Conservation (phyloP, 164 flowering plant genomes). For the Aristolochia californica region DNA sequence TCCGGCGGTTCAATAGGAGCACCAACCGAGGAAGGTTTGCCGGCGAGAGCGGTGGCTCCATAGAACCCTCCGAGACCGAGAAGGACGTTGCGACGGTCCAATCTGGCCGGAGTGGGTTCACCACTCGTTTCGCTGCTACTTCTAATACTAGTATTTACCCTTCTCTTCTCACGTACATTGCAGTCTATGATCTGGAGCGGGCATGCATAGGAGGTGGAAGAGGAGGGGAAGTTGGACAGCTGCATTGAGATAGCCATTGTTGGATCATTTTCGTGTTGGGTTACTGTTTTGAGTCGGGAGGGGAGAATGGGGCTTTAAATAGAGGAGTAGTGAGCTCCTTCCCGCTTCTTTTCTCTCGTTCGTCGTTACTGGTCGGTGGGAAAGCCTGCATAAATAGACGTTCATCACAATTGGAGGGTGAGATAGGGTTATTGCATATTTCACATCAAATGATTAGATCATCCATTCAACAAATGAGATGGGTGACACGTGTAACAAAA, state of each 20-base stretch:
- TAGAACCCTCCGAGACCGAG: slow-evolving; percentile 5
- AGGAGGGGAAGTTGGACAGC: not conserved
- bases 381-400: no score
- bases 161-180: not conserved
- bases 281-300: no score
- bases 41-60: slow-evolving; percentile 3
- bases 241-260: not conserved
- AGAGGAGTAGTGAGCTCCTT: no score
- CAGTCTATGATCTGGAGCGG: not conserved
- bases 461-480: no score
- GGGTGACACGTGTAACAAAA: no score
- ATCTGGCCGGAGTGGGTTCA: not conserved
- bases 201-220: not conserved
- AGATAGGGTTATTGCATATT: no score
- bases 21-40: not conserved
- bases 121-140: not conserved
- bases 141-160: not conserved
- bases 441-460: no score
- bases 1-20: slow-evolving; percentile 5
- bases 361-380: no score
- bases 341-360: no score
- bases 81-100: slow-evolving; percentile 4
- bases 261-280: not conserved
- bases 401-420: no score
- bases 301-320: no score